A percentile compares a stretch with the other conserved stretches of the same genome.
These are phyloP conservation scores for Scedosporium minutisporum DNA, from an alignment of 2,329 filamentous ascomycete species.

Conservation along the genomic window DNA sequence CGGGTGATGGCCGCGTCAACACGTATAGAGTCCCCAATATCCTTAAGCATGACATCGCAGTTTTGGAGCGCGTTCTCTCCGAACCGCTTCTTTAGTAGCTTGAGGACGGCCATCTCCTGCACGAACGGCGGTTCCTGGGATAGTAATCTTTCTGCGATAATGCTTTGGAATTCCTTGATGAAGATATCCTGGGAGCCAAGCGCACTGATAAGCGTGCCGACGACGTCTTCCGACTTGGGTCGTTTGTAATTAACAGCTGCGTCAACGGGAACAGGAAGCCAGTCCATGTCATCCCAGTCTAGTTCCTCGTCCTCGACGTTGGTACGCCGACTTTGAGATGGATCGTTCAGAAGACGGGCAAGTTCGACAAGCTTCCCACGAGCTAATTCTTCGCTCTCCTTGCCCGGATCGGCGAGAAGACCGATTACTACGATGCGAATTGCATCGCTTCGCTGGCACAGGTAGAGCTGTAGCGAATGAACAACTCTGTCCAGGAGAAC, in stretches of 20 bases:
- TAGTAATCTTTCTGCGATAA: constrained; percentile 74
- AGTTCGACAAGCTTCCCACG: constrained; percentile 54
- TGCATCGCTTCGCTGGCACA: constrained; percentile 68
- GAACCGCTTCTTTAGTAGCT: constrained; percentile 79
- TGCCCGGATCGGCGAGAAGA: constrained; percentile 52
- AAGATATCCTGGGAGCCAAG: constrained; percentile 87
- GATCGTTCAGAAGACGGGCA: constrained; percentile 54
- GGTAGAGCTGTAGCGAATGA: constrained; percentile 62
- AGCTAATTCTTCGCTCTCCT: constrained; percentile 26
- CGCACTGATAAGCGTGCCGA: constrained; percentile 79
- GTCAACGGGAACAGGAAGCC: constrained; percentile 87
- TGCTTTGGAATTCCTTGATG: constrained; percentile 84
- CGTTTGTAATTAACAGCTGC: constrained; percentile 87
- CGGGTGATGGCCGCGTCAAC: constrained; percentile 43
- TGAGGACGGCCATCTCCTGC: constrained; percentile 73
- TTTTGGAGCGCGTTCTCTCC: constrained; percentile 79
- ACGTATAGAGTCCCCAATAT: constrained; percentile 73
- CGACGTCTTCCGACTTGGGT: constrained; percentile 80
- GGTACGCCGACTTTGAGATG: constrained; percentile 41
- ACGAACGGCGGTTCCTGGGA: constrained; percentile 59
- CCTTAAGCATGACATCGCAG: constrained; percentile 95
- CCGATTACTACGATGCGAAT: constrained; percentile 69
- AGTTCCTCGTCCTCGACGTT: constrained; percentile 58
- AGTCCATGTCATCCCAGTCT: constrained; percentile 87
- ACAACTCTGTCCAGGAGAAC: constrained; percentile 68